Evolutionary conservation across 2,329 filamentous ascomycete species (phyloP), one percentile per base, ranked within the genome.

Genomic region (Fusarium nelsonii): DNA sequence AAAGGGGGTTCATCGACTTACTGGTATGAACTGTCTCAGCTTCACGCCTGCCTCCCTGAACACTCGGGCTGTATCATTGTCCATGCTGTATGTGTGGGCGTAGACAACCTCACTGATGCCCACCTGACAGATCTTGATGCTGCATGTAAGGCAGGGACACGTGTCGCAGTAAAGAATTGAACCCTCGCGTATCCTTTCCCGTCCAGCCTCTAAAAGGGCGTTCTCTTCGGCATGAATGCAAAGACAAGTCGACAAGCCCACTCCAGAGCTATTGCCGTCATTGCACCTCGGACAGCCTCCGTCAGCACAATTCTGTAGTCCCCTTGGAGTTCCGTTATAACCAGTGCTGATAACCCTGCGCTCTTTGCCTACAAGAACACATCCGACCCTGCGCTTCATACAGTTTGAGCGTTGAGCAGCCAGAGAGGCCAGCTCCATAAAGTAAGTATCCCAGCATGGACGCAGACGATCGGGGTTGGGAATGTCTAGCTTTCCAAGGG

Each of bases 221-320:
- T 99, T 99, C 81, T 99, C 96, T 82, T 99, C 96, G 1, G 96
- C 96, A 78, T 99, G 96, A n/a, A 99, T 88, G 78, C 96, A 99
- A 50, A 98, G 85, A 76, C 96, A 99, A 8, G 95, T 97, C 6
- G 90, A 89, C 20, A 99, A 85, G 1, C 88, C 90, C 45, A 90
- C 85, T 26, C 96, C 96, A 43, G 84, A 85, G 32, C 86, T 86
- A 58, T 88, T 85, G 8, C 89, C 91, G 53, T 87, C 86, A 79
- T 99, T 98, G 81, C 96, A 99, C 49, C 96, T 87, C 12, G 84
- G 82, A 84, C 96, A 99, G 50, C 96, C 96, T 70, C 96, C 96
- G 75, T 97, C 92, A 72, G 91, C 92, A 82, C 96, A 99, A 81
- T 99, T 99, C 57, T 84, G 88, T 74, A 97, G 84, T 43, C 94